Percentiles rank a stretch among this genome's conserved stretches.
Evolutionary conservation across 495 filamentous ascomycete species (phyloP).

Genomic region (Cercophora samala): DNA sequence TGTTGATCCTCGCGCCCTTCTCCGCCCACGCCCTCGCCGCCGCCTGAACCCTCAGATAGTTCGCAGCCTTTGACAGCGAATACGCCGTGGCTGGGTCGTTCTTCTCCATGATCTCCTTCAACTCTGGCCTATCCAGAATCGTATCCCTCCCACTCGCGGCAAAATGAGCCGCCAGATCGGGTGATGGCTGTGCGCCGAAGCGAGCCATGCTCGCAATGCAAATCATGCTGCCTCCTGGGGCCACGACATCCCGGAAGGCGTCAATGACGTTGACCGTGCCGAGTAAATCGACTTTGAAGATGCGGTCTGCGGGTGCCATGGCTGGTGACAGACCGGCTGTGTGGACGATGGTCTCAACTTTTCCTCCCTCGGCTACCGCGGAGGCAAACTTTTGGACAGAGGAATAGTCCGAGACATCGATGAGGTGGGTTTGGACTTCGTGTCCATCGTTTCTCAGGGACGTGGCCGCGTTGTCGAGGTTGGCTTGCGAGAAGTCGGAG

Average conservation of each 20-base stretch:
- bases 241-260: constrained; percentile 21
- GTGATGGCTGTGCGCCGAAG: constrained; percentile 13
- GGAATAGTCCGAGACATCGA: constrained; percentile 24
- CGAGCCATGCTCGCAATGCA: constrained; percentile 27
- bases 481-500: constrained; percentile 20
- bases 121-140: constrained; percentile 15
- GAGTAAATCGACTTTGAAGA: constrained; percentile 25
- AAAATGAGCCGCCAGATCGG: constrained; percentile 17
- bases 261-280: constrained; percentile 30
- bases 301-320: constrained; percentile 22
- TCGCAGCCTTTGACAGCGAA: constrained; percentile 48
- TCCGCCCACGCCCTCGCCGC: constrained; percentile 51
- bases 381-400: constrained; percentile 29
- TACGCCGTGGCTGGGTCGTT: constrained; percentile 49
- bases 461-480: constrained; percentile 19
- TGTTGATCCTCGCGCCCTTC: constrained; percentile 49
- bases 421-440: constrained; percentile 18
- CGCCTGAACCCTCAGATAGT: constrained; percentile 49
- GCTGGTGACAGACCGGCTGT: constrained; percentile 25
- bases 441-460: constrained; percentile 20
- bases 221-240: constrained; percentile 16
- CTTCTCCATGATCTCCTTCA: not conserved
- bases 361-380: constrained; percentile 61
- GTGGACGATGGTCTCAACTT: constrained; percentile 78
- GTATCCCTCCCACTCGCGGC: constrained; percentile 14